These are phyloP conservation scores for Anethum foeniculum DNA, from an alignment of 140 eudicot genomes.

Conservation along the genomic window DNA sequence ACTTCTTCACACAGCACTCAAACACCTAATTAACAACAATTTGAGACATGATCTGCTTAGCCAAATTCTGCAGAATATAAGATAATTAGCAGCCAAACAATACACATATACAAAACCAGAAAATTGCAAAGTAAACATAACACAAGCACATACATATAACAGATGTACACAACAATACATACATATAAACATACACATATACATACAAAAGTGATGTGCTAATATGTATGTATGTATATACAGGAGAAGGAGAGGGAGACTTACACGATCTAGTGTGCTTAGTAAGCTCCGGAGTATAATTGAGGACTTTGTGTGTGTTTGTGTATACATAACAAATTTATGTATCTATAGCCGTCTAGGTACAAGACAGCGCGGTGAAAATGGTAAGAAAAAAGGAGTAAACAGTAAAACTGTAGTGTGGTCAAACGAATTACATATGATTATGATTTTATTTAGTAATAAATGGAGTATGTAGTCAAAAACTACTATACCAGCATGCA, in stretches of 20 bases:
- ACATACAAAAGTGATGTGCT: not conserved
- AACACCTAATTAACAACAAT: not conserved
- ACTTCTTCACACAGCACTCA: not conserved
- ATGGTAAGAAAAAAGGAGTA: not conserved
- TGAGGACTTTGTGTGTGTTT: not conserved
- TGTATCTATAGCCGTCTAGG: not conserved
- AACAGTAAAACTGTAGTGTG: not conserved
- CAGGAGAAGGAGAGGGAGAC: not conserved
- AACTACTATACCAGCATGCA: too few relatives aligned
- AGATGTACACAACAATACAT: not conserved
- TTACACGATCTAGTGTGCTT: conserved; percentile 1
- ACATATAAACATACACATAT: not conserved
- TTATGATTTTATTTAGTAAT: too few relatives aligned
- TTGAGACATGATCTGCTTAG: not conserved
- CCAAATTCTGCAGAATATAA: not conserved
- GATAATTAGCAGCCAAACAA: not conserved
- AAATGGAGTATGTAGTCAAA: too few relatives aligned
- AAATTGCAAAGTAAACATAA: not conserved
- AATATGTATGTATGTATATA: not conserved
- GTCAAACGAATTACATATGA: not conserved
- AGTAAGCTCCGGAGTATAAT: conserved; percentile 1
- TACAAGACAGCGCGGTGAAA: not conserved
- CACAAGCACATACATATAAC: not conserved
- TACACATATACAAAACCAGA: not conserved
- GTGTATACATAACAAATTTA: not conserved